Evolutionary conservation across 345 rosid genomes (phyloP).

Genomic region (Eucalyptus marginata): DNA sequence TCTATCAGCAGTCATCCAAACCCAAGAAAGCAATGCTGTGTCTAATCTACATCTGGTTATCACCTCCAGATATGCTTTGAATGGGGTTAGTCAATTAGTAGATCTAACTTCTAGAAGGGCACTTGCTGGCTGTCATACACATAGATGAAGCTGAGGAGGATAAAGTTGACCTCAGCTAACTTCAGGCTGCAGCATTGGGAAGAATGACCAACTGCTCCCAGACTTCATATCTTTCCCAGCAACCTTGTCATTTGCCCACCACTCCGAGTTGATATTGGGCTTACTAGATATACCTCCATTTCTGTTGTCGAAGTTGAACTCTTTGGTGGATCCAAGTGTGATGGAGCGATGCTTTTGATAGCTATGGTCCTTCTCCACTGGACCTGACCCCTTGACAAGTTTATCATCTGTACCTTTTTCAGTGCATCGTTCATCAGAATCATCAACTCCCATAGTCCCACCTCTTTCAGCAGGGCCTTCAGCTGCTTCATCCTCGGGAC

Average conservation of each 20-base stretch:
- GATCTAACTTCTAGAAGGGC: background rate
- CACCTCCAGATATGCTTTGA: background rate
- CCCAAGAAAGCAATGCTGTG: background rate
- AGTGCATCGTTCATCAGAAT: background rate
- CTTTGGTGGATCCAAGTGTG: conserved; percentile 81
- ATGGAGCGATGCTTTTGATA: conserved; percentile 57
- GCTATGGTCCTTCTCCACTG: conserved; percentile 28
- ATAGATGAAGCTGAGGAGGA: background rate
- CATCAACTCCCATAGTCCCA: background rate
- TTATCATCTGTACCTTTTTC: conserved; percentile 12
- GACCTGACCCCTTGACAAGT: conserved; percentile 21
- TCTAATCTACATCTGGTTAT: background rate
- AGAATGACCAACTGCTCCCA: conserved; percentile 73
- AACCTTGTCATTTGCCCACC: conserved; percentile 89
- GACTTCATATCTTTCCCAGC: conserved; percentile 42
- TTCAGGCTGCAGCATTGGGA: conserved; percentile 77
- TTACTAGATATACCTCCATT: conserved; percentile 54
- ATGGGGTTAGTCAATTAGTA: background rate
- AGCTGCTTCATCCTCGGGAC: conserved; percentile 4
- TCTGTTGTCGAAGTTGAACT: conserved; percentile 73
- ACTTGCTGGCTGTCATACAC: background rate
- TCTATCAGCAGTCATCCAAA: background rate
- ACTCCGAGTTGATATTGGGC: conserved; percentile 37
- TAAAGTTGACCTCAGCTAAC: conserved; percentile 32
- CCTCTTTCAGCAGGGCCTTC: conserved; percentile 6